phyloP scores from a whole-genome alignment of 495 filamentous ascomycete species.

The Penicillium dipodomyicola region DNA sequence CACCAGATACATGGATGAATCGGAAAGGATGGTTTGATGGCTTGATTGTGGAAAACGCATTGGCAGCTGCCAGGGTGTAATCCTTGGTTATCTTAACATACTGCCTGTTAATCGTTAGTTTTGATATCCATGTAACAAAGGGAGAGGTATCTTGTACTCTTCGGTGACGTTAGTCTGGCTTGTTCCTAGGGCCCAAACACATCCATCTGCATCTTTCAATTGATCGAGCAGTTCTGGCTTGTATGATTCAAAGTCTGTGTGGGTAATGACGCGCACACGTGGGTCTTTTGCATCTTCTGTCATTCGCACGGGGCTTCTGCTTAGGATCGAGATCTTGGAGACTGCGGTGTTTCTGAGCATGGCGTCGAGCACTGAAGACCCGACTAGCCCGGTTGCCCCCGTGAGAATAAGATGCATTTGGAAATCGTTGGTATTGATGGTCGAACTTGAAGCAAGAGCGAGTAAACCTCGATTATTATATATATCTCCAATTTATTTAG shows the following conservation, averaged over 20 bases:
- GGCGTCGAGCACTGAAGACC: conserved; percentile 59
- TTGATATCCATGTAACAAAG: not conserved
- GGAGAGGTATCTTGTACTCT: conserved; percentile 42
- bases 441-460: not conserved
- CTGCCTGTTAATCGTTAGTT: conserved; percentile 43
- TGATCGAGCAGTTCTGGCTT: conserved; percentile 52
- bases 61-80: conserved; percentile 59
- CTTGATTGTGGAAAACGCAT: conserved; percentile 54
- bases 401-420: conserved; percentile 73
- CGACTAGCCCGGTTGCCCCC: conserved; percentile 71
- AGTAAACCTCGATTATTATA: not conserved
- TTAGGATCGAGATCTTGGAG: conserved; percentile 64
- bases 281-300: conserved; percentile 55
- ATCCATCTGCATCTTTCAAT: conserved; percentile 61
- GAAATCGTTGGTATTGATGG: not conserved
- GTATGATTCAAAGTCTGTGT: conserved; percentile 63
- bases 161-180: conserved; percentile 56
- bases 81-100: conserved; percentile 66
- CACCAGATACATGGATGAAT: conserved; percentile 70
- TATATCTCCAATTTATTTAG: not conserved
- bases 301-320: conserved; percentile 61
- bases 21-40: conserved; percentile 47
- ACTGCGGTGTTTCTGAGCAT: conserved; percentile 58
- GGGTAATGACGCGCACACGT: conserved; percentile 58
- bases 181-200: conserved; percentile 70